These are phyloP conservation scores for Stagonosporopsis cucurbitacearum DNA, from an alignment of 2,329 filamentous ascomycete species.

Conservation along the genomic window DNA sequence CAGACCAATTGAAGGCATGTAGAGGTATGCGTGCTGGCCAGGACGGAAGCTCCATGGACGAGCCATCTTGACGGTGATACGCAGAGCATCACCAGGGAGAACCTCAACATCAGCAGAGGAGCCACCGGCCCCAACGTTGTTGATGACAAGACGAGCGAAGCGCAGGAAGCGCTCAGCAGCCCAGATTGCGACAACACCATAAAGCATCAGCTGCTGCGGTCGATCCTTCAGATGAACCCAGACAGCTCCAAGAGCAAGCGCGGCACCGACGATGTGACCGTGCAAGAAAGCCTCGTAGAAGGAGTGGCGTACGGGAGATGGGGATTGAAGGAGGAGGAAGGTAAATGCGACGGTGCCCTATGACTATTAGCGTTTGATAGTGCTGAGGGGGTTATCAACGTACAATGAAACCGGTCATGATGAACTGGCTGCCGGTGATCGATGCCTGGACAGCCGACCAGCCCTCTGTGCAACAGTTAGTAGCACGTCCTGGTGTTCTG, in stretches of 20 bases:
- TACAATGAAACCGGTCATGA: constrained; percentile 70
- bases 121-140: constrained; percentile 70
- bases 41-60: constrained; percentile 78
- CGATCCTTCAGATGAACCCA: constrained; percentile 69
- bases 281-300: constrained; percentile 82
- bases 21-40: constrained; percentile 80
- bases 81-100: constrained; percentile 75
- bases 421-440: constrained; percentile 54
- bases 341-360: constrained; percentile 67
- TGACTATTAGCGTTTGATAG: not conserved
- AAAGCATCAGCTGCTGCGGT: constrained; percentile 66
- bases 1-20: constrained; percentile 73
- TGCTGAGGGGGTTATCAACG: constrained; percentile 48
- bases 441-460: constrained; percentile 57
- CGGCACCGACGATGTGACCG: constrained; percentile 70
- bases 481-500: not conserved
- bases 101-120: constrained; percentile 75
- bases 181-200: constrained; percentile 72
- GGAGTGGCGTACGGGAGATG: constrained; percentile 74
- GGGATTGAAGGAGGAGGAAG: constrained; percentile 70
- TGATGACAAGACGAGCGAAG: constrained; percentile 65
- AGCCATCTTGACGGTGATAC: constrained; percentile 75
- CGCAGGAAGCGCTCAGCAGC: constrained; percentile 67
- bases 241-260: constrained; percentile 65
- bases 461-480: constrained; percentile 48